A percentile compares a stretch with the other conserved stretches of the same genome.
Evolutionary conservation across 2,329 filamentous ascomycete species (phyloP).

Genomic region (Teratosphaeria pseudoeucalypti): DNA sequence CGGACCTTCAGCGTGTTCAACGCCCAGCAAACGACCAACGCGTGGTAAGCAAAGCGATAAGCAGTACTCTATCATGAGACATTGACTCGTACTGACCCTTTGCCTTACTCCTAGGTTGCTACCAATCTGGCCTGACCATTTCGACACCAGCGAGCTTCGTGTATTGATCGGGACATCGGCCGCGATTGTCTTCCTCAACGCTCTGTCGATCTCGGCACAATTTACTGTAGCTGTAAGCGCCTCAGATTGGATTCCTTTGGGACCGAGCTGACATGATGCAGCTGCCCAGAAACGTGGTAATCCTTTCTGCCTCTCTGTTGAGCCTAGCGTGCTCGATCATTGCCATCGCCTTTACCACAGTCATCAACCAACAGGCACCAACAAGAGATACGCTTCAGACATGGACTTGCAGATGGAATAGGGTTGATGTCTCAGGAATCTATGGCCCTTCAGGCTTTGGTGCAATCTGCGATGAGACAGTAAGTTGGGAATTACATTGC

Average conservation of each 20-base stretch:
- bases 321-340: conserved; percentile 30
- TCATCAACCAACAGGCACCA: conserved; percentile 20
- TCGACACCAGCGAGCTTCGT: conserved; percentile 34
- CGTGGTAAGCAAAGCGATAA: conserved; percentile 22
- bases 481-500: conserved; percentile 12
- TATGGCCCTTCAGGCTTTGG: conserved; percentile 26
- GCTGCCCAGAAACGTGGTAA: conserved; percentile 30
- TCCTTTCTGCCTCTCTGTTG: conserved; percentile 27
- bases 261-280: conserved; percentile 13
- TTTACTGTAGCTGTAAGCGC: conserved; percentile 18
- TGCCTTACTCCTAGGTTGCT: conserved; percentile 23
- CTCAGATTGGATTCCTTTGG: not conserved
- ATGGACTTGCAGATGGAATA: conserved; percentile 28
- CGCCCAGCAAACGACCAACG: conserved; percentile 31
- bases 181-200: conserved; percentile 30
- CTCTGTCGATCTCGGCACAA: conserved; percentile 24
- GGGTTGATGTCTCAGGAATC: conserved; percentile 5
- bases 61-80: too few species aligned
- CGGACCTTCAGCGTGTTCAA: conserved; percentile 35
- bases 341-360: conserved; percentile 28
- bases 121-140: conserved; percentile 39
- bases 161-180: conserved; percentile 30
- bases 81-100: too few species aligned
- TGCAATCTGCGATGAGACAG: conserved; percentile 32
- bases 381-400: conserved; percentile 26